These are phyloP conservation scores for Phyllosticta citriasiana DNA, from an alignment of 2,329 filamentous ascomycete species.

Conservation along the genomic window DNA sequence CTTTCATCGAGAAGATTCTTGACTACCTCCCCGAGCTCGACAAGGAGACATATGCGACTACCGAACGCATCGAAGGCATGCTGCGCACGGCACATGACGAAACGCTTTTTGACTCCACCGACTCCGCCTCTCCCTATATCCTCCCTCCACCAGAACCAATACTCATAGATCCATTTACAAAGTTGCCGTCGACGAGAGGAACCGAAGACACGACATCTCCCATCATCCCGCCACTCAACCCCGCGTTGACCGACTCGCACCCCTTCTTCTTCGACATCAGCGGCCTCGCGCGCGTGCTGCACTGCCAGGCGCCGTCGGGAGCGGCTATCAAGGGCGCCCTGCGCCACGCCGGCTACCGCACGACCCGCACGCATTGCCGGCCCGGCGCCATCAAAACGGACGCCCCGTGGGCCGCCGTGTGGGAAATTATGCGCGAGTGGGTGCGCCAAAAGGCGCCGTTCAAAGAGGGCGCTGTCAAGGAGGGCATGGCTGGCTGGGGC, in stretches of 20 bases:
- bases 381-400: conserved; percentile 88
- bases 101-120: conserved; percentile 21
- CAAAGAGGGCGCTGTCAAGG: conserved; percentile 60
- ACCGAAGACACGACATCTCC: conserved; percentile 4
- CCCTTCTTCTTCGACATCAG: conserved; percentile 84
- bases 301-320: conserved; percentile 70
- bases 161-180: conserved; percentile 16
- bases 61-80: conserved; percentile 80
- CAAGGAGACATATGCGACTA: conserved; percentile 65
- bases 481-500: conserved; percentile 59
- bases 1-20: conserved; percentile 73
- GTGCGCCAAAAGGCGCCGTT: conserved; percentile 69
- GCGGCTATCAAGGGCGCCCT: conserved; percentile 74
- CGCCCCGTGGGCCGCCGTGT: conserved; percentile 80
- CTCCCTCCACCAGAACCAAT: conserved; percentile 5
- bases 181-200: conserved; percentile 20
- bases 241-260: conserved; percentile 34
- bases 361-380: conserved; percentile 79
- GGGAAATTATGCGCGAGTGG: conserved; percentile 93
- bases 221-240: conserved; percentile 20
- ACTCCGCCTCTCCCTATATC: conserved; percentile 15
- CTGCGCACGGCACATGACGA: conserved; percentile 81
- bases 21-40: conserved; percentile 59
- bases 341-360: conserved; percentile 67
- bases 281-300: conserved; percentile 63